Evolutionary conservation across 2,329 filamentous ascomycete genomes (phyloP).

Genomic region (Aureobasidium pullulans): DNA sequence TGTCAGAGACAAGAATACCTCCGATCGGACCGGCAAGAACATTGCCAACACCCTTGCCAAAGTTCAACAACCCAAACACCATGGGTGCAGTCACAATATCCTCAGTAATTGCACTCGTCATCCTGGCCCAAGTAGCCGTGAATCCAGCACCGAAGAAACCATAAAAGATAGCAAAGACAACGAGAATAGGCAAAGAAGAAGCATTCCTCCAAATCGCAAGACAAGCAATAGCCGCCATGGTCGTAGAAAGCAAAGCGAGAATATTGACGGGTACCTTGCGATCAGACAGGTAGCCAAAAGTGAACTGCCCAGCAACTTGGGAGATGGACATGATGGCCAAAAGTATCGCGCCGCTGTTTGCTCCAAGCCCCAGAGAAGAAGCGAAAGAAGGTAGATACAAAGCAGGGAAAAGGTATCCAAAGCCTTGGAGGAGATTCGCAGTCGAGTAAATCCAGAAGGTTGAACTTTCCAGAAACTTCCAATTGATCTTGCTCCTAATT

Average conservation of each 20-base stretch:
- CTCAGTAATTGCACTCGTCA: slow-evolving; percentile 19
- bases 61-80: slow-evolving; percentile 21
- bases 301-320: slow-evolving; percentile 29
- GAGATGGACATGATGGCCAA: slow-evolving; percentile 31
- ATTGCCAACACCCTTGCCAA: slow-evolving; percentile 23
- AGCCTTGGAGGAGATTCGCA: slow-evolving; percentile 30
- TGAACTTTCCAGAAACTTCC: slow-evolving; percentile 18
- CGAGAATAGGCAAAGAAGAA: slow-evolving; percentile 28
- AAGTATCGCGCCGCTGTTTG: slow-evolving; percentile 25
- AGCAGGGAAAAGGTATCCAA: slow-evolving; percentile 34
- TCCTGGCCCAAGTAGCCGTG: slow-evolving; percentile 26
- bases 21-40: slow-evolving; percentile 23
- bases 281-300: slow-evolving; percentile 35
- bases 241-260: background rate
- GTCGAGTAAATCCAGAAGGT: slow-evolving; percentile 28
- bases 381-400: slow-evolving; percentile 34
- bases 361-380: slow-evolving; percentile 21
- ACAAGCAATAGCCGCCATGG: background rate
- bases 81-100: slow-evolving; percentile 19
- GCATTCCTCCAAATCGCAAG: background rate
- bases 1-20: slow-evolving; percentile 16
- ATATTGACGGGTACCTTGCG: slow-evolving; percentile 26
- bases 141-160: slow-evolving; percentile 40
- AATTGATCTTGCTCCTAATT: slow-evolving; percentile 16
- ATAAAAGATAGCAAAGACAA: slow-evolving; percentile 36